These are phyloP conservation scores for Echinochloa phyllopogon DNA, from an alignment of 176 grass and related monocot species.

Conservation along the genomic window DNA sequence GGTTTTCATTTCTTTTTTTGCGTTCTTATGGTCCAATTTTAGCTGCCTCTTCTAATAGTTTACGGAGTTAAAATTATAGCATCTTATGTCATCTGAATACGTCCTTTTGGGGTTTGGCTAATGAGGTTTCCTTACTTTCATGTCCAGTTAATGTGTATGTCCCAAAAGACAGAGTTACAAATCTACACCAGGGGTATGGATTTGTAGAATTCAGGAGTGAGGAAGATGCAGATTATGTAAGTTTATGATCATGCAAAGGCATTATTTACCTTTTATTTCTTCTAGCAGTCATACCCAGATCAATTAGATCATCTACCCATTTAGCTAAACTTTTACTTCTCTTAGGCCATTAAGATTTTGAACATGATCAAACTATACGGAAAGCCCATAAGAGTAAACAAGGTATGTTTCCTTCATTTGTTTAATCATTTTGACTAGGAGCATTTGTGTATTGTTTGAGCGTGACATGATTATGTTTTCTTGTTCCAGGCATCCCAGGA, in stretches of 20 bases:
- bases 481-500: constrained; percentile 95
- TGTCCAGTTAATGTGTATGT: constrained; percentile 99
- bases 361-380: constrained; percentile 99
- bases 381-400: constrained; percentile 98
- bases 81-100: background rate
- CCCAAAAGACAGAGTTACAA: constrained; percentile 99
- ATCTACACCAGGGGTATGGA: constrained; percentile 99
- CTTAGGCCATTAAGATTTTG: constrained; percentile 97
- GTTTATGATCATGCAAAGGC: constrained; percentile 16
- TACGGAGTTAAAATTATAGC: background rate
- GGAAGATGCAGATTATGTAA: constrained; percentile 98
- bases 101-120: constrained; percentile 3
- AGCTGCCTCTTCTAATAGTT: background rate
- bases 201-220: constrained; percentile 98
- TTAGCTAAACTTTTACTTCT: constrained; percentile 32
- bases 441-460: constrained; percentile 20
- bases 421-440: constrained; percentile 3
- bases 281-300: background rate
- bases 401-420: constrained; percentile 46
- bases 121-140: constrained; percentile 1
- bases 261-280: constrained; percentile 19
- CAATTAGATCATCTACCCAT: background rate
- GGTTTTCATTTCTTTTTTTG: constrained; percentile 7
- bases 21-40: constrained; percentile 26
- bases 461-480: constrained; percentile 35